Evolutionary conservation across 2,329 filamentous ascomycete genomes (phyloP).

Genomic region (Ceratocystis huliohia): DNA sequence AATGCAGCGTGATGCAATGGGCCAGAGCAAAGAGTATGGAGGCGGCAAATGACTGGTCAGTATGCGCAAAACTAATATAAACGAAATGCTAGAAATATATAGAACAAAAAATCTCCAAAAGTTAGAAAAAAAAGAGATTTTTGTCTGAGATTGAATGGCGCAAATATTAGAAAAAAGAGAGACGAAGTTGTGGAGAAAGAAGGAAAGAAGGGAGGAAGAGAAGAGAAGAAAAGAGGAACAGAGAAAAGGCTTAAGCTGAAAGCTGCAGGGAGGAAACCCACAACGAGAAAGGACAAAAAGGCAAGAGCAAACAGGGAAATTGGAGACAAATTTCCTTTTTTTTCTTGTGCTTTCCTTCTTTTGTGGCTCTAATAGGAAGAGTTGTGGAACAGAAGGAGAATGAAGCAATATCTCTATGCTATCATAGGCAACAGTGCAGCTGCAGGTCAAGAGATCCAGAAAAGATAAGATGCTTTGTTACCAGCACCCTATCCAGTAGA

Average conservation of each 20-base stretch:
- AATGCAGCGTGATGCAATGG: slow-evolving; percentile 18
- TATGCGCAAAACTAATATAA: neutral
- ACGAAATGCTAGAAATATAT: neutral
- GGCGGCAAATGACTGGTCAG: neutral
- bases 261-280: neutral
- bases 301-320: slow-evolving; percentile 7
- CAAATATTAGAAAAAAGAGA: neutral
- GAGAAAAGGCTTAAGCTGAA: neutral
- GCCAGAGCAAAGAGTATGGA: slow-evolving; percentile 7
- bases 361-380: neutral
- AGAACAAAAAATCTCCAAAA: neutral
- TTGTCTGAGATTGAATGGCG: neutral
- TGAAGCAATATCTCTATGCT: neutral
- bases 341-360: neutral
- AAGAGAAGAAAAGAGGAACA: neutral
- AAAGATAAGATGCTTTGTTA: neutral
- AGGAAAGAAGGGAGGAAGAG: neutral
- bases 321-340: slow-evolving; percentile 4
- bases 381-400: neutral
- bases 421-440: neutral
- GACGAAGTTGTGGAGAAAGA: neutral
- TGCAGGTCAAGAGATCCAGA: neutral
- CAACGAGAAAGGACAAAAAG: neutral
- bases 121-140: neutral
- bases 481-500: too few relatives aligned